phyloP scores from a whole-genome alignment of 192 early-diverging fungal species.

The Coemansia sp. region DNA sequence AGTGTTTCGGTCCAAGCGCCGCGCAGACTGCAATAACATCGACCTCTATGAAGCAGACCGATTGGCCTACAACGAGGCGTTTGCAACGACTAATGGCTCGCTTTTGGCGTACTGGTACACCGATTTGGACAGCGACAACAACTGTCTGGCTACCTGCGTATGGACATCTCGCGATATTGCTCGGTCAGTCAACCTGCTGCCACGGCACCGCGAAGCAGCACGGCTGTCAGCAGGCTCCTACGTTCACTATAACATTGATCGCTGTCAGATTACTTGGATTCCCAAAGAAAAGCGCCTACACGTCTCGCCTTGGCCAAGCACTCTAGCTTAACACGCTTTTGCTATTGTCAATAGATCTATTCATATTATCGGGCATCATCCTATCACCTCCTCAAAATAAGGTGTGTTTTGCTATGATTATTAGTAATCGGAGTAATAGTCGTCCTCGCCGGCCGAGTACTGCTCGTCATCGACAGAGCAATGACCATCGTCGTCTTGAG shows the following conservation, averaged over 20 bases:
- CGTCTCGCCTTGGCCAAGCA: background rate
- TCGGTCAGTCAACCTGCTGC: slow-evolving; percentile 40
- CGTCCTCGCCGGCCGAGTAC: background rate
- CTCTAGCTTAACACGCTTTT: background rate
- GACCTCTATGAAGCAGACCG: slow-evolving; percentile 46
- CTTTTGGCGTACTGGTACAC: slow-evolving; percentile 51
- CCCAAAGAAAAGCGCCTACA: background rate
- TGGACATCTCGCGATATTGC: slow-evolving; percentile 44
- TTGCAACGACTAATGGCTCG: slow-evolving; percentile 26
- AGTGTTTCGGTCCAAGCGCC: slow-evolving; percentile 45
- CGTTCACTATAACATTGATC: slow-evolving; percentile 42
- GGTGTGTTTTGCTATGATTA: slow-evolving; percentile 7
- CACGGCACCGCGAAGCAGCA: slow-evolving; percentile 30
- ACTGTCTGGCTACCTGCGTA: slow-evolving; percentile 50
- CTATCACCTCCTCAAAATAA: no score
- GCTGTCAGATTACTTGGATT: slow-evolving; percentile 27
- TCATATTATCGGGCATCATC: no score
- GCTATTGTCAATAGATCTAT: no score
- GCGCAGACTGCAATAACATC: slow-evolving; percentile 33
- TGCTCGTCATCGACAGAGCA: background rate
- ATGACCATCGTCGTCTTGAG: background rate
- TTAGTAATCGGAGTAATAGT: background rate
- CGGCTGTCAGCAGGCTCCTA: slow-evolving; percentile 40
- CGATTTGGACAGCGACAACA: slow-evolving; percentile 34
- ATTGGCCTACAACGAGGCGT: slow-evolving; percentile 46